phyloP scores from a whole-genome alignment of 2,329 filamentous ascomycete genomes.

The Apiospora marii region DNA sequence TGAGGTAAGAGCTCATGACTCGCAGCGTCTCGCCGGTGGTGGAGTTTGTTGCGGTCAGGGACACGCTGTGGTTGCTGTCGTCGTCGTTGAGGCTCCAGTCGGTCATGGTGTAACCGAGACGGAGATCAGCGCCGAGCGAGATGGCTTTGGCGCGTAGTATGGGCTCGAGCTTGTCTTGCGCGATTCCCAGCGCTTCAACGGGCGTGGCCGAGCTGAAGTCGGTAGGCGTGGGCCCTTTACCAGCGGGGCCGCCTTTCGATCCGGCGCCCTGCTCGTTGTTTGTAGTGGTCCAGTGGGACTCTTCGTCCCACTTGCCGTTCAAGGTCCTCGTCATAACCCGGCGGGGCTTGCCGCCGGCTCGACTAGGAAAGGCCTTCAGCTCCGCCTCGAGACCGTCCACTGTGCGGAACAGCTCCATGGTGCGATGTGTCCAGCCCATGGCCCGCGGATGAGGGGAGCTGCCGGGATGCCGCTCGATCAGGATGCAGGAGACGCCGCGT shows the following conservation, averaged over 20 bases:
- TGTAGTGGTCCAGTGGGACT: background rate
- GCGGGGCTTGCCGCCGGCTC: constrained; percentile 31
- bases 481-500: constrained; percentile 29
- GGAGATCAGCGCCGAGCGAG: constrained; percentile 44
- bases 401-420: constrained; percentile 26
- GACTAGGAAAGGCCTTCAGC: background rate
- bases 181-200: constrained; percentile 27
- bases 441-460: constrained; percentile 31
- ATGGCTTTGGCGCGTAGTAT: constrained; percentile 44
- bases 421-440: constrained; percentile 26
- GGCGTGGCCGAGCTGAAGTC: constrained; percentile 16
- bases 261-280: background rate
- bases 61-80: no score
- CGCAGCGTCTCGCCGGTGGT: no score
- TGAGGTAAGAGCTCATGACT: background rate
- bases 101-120: constrained; percentile 35
- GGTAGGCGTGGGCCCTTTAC: background rate
- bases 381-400: constrained; percentile 25
- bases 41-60: no score
- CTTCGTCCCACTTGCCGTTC: background rate
- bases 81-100: no score
- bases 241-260: background rate
- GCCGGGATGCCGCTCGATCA: constrained; percentile 31
- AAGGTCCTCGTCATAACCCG: constrained; percentile 31
- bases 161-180: constrained; percentile 51